These are phyloP conservation scores for Craspedostauros australis DNA, from an alignment of 108 stramenopile genomes.

Conservation along the genomic window DNA sequence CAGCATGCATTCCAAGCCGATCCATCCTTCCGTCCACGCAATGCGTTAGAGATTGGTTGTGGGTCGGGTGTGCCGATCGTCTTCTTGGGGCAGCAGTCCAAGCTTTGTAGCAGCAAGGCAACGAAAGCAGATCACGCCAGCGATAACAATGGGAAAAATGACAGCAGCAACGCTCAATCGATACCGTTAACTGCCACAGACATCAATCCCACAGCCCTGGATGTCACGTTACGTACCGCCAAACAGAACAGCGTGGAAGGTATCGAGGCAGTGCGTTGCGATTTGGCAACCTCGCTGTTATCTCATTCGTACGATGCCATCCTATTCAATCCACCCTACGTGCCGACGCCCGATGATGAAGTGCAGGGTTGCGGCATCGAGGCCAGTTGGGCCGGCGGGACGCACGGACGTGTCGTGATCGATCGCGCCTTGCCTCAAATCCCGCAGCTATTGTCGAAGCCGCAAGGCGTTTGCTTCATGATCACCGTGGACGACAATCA, in stretches of 20 bases:
- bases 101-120: conserved; percentile 7
- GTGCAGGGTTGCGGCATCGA: conserved; percentile 76
- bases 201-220: conserved; percentile 68
- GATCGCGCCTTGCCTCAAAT: conserved; percentile 81
- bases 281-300: conserved; percentile 55
- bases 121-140: background rate
- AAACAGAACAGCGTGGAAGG: conserved; percentile 38
- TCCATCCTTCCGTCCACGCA: conserved; percentile 2
- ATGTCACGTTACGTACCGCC: conserved; percentile 56
- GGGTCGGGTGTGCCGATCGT: conserved; percentile 72
- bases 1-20: conserved; percentile 35
- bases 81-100: conserved; percentile 50
- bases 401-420: conserved; percentile 66
- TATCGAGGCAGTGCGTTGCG: conserved; percentile 53
- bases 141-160: conserved; percentile 1
- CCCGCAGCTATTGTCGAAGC: conserved; percentile 44
- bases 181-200: conserved; percentile 50
- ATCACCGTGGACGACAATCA: conserved; percentile 86
- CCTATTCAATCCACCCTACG: conserved; percentile 94
- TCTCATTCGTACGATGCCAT: conserved; percentile 45
- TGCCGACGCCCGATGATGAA: conserved; percentile 84
- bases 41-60: conserved; percentile 75
- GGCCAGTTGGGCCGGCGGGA: conserved; percentile 89
- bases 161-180: background rate
- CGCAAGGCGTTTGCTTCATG: conserved; percentile 72